Evolutionary conservation across 331 rosid genomes (phyloP), one percentile per base, ranked within the genome.

Genomic region (Stylosanthes scabra): DNA sequence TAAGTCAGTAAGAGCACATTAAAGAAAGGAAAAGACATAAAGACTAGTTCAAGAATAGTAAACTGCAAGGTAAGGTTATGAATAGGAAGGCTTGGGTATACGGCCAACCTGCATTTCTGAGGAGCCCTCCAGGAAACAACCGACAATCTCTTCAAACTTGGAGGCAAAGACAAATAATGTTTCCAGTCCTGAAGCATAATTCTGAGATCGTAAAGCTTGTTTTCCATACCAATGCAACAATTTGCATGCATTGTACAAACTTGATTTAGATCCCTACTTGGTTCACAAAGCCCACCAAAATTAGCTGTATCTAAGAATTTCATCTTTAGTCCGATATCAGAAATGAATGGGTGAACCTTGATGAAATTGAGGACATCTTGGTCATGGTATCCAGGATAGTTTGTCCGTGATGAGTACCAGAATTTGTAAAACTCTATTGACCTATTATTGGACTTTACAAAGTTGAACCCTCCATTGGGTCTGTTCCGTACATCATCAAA

Each of bases 241-340:
- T 91, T 95, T 67, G 97, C 99, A 79, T 95, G 99, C 97, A 95
- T 95, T 3, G 99, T 95, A 81, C 97, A 86, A 11, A 95, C 99
- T 71, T 63, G 82, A 86, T 95, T 91, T 75, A 95, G 79, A 82
- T 95, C 97, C 85, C 83, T 84, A 85, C 99, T 95, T 34, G 99
- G 99, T 77, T 95, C 96, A 76, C 97, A 95, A 74, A 95, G 85
- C 72, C 99, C 97, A 50, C 99, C 99, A 74, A 91, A 95, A 79
- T 83, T 79, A 77, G 91, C 88, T 50, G 99, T 95, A 80, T 91
- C 97, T 83, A 95, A 80, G 77, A 95, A 95, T 70, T 79, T 88
- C 78, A 95, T 90, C 86, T 77, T 88, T 66, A 90, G 75, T 59
- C 89, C 97, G 69, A 84, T 83, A 44, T 68, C 78, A 10, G 64